These are phyloP conservation scores for Leccinum variabile DNA, from an alignment of 1,284 basidiomycete genomes.

Conservation along the genomic window DNA sequence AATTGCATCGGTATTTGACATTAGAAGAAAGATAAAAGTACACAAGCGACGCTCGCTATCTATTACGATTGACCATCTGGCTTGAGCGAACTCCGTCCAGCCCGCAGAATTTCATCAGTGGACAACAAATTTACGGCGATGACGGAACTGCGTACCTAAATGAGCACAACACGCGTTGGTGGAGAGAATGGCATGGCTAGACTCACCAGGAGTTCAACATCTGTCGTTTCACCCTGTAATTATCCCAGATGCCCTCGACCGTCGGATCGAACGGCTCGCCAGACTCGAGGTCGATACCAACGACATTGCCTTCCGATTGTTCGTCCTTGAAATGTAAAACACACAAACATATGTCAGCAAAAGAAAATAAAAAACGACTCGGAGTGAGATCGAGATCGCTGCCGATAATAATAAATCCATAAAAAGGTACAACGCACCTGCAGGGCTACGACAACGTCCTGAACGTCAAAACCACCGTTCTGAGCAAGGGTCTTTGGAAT, in stretches of 20 bases:
- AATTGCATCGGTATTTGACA: constrained; percentile 18
- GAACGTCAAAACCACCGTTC: constrained; percentile 98
- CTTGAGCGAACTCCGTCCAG: constrained; percentile 87
- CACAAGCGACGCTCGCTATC: constrained; percentile 20
- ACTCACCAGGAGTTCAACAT: constrained; percentile 95
- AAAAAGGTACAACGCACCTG: constrained; percentile 53
- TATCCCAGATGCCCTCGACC: constrained; percentile 97
- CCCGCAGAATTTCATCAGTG: constrained; percentile 94
- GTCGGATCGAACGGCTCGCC: constrained; percentile 98
- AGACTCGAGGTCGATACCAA: constrained; percentile 90
- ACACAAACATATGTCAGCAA: constrained; percentile 1
- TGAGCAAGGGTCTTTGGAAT: constrained; percentile 97
- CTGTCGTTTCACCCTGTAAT: constrained; percentile 97
- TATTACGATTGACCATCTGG: constrained; percentile 69
- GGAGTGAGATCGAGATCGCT: constrained; percentile 12
- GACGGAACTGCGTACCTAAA: constrained; percentile 69
- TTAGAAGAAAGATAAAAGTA: constrained; percentile 24
- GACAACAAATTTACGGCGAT: constrained; percentile 96
- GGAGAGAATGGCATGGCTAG: constrained; percentile 10
- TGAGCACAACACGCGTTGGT: constrained; percentile 24
- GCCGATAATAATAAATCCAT: constrained; percentile 3
- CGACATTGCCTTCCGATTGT: constrained; percentile 85
- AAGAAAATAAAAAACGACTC: not conserved
- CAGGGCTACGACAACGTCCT: constrained; percentile 89
- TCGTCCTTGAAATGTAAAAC: constrained; percentile 65